Evolutionary conservation across 352 stramenopile genomes (phyloP), one percentile per base, ranked within the genome.

Genomic region (Phytophthora pseudosyringae): DNA sequence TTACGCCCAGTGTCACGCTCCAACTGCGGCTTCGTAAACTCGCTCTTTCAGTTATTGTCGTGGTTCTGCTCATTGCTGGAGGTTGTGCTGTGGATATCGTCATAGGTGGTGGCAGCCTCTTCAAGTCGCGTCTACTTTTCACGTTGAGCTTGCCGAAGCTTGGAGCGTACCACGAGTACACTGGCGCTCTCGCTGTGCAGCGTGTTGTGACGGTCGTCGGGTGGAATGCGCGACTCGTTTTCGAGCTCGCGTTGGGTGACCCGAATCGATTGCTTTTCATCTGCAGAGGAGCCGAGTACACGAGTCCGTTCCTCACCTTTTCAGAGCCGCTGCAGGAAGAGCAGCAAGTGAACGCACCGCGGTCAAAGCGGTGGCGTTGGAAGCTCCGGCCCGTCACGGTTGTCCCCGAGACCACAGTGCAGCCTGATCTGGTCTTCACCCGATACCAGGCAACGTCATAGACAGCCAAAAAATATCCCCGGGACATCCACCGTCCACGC

Each of bases 1-100:
- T 88, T 18, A 85, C 76, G 0, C 78, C 78, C 4, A 45, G 69
- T 28, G 28, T 71, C 35, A 51, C 59, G 5, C 21, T 25, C 0
- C 46, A 53, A 11, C 25, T 72, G 9, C 18, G 16, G 3, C 51
- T 72, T 38, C 51, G 56, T 8, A 60, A 65, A 21, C 10, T 63
- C 0, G 57, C 45, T 36, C 31, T 59, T 8, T 38, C 41, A 6
- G 47, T 45, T 2, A n/a, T 69, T 38, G 3, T 57, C 7, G 15
- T 67, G 15, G 54, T 70, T 15, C 16, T 73, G 21, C 38, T 38
- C 1, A 33, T 69, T 21, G 36, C 50, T 13, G 59, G 16, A n/a
- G 11, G 4, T 21, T 66, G 33, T 29, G 61, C 49, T 0, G 43
- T 62, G 6, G 29, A 44, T 21, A 59, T 71, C 29, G 35, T 63